Percentiles rank a stretch among this genome's conserved stretches.
These are phyloP conservation scores for Stephanodiscus minutulus DNA, from an alignment of 108 stramenopile genomes.

Conservation along the genomic window DNA sequence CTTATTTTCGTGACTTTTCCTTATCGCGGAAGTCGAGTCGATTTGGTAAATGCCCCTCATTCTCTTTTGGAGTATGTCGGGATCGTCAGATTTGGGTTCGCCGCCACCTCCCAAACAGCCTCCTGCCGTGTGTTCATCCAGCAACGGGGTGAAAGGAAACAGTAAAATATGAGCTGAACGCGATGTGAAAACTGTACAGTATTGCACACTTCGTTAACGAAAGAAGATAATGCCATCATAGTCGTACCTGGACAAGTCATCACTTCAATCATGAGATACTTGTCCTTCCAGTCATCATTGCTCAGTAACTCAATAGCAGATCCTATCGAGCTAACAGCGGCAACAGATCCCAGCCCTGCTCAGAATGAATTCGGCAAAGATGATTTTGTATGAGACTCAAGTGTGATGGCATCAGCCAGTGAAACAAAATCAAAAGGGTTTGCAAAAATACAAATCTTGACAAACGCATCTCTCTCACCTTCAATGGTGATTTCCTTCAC, in stretches of 20 bases:
- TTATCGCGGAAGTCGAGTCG: conserved; percentile 24
- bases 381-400: too few relatives aligned
- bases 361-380: conserved; percentile 1
- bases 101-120: conserved; percentile 64
- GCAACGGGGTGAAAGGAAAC: background rate
- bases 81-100: conserved; percentile 52
- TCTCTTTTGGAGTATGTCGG: conserved; percentile 48
- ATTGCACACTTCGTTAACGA: too few relatives aligned
- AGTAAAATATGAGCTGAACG: too few relatives aligned
- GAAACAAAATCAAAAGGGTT: too few relatives aligned
- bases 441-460: too few relatives aligned
- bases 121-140: background rate
- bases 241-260: conserved; percentile 54
- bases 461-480: background rate
- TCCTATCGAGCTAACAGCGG: conserved; percentile 48
- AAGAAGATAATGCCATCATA: conserved; percentile 2
- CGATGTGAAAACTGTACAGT: too few relatives aligned
- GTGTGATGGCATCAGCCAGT: too few relatives aligned
- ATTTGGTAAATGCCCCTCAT: conserved; percentile 43
- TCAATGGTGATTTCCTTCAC: conserved; percentile 48
- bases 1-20: conserved; percentile 54
- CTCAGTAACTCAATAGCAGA: conserved; percentile 49
- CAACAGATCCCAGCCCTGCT: conserved; percentile 44
- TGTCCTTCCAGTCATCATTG: conserved; percentile 37
- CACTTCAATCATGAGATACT: conserved; percentile 56